Percentiles rank a stretch among this genome's conserved stretches.
Evolutionary conservation across 805 yeast species (phyloP).

Genomic region (Wickerhamiella bombiphila): DNA sequence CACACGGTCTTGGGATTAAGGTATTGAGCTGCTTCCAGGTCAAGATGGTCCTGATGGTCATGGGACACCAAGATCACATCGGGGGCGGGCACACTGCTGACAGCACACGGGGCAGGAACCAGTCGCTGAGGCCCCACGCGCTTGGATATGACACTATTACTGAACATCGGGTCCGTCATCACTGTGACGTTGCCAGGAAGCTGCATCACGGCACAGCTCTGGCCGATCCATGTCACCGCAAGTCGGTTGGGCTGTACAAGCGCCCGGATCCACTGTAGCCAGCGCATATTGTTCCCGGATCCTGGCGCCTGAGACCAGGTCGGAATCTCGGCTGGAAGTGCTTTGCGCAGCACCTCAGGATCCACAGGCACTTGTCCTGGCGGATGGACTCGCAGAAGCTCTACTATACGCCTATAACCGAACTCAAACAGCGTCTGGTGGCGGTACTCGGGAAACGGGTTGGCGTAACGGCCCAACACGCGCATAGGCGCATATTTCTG

Average conservation of each 20-base stretch:
- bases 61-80: constrained; percentile 73
- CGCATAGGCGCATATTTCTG: constrained; percentile 16
- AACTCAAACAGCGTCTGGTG: constrained; percentile 84
- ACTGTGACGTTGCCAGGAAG: constrained; percentile 50
- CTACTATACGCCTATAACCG: constrained; percentile 54
- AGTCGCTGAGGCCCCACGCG: constrained; percentile 72
- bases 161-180: constrained; percentile 74
- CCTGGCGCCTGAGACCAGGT: constrained; percentile 20
- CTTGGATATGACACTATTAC: constrained; percentile 45
- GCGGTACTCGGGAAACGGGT: constrained; percentile 82
- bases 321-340: constrained; percentile 50
- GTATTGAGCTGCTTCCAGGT: constrained; percentile 37
- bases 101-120: constrained; percentile 55
- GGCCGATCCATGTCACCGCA: constrained; percentile 85
- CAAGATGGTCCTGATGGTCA: constrained; percentile 92
- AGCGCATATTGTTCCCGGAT: constrained; percentile 19
- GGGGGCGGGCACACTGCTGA: constrained; percentile 50
- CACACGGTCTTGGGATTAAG: constrained; percentile 45
- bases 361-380: constrained; percentile 46
- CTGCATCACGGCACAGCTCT: constrained; percentile 67
- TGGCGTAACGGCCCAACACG: constrained; percentile 57
- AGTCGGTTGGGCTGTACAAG: constrained; percentile 17
- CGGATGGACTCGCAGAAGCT: constrained; percentile 45
- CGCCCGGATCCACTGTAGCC: constrained; percentile 2
- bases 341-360: constrained; percentile 32